Base-by-base conservation (phyloP, 108 stramenopile species). In the Skeletonema menzelii region DNA sequence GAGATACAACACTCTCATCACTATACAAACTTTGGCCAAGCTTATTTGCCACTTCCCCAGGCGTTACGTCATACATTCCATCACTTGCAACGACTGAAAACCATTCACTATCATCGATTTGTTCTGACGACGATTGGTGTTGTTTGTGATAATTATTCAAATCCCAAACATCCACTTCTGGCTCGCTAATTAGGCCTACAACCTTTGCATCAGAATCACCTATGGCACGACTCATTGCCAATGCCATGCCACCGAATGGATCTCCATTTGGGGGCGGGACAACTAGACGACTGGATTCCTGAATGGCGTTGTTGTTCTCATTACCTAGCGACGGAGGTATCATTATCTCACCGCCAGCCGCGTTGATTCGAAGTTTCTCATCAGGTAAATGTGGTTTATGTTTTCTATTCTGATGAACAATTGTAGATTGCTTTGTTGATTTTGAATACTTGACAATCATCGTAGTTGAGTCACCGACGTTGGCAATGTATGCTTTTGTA, bases 191-290 rank as follows among this genome's bases (percentile, higher is more conserved):
- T 3, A 93, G 85, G 11, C 92, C 92, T n/a, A 86, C 67, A 15
- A 22, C 19, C 68, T 77, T 84, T 31, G 80, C 84, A 63, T 87
- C 89, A 65, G 61, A 86, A 65, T 93, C 92, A 47, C 92, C 92
- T 63, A 93, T 75, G 55, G 76, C 81, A 32, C 92, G 85, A 53
- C 85, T 86, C 92, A 93, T 93, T 38, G 88, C 92, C 64, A 93
- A 49, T 24, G 70, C 84, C 30, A 92, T 79, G 22, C 79, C 68
- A 7, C 72, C 59, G 56, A 81, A 69, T 34, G 65, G 61, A 11
- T 32, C 53, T n/a, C 67, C 72, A 27, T 67, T 34, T 10, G 76
- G 57, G 26, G 68, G 58, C 0, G 83, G 70, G 65, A 81, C 71
- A 37, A 85, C 63, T 0, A 84, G 70, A 47, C 87, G 64, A 47